phyloP scores from a whole-genome alignment of 2,329 filamentous ascomycete genomes.

The Pseudocercospora musae region DNA sequence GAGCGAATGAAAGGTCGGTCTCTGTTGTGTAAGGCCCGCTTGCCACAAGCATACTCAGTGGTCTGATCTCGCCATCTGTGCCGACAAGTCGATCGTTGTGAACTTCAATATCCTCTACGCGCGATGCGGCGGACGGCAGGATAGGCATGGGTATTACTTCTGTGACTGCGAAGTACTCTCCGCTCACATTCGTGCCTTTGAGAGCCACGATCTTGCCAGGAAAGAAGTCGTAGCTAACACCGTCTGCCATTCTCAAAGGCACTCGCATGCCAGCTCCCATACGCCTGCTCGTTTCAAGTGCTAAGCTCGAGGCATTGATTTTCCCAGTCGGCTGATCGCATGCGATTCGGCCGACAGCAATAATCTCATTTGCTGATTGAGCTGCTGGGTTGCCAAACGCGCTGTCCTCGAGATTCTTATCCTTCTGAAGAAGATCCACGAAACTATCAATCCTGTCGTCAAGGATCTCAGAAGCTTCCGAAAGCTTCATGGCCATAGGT shows the following conservation, averaged over 20 bases:
- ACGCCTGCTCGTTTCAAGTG: slow-evolving; percentile 82
- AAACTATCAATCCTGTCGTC: slow-evolving; percentile 96
- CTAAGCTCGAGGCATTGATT: slow-evolving; percentile 77
- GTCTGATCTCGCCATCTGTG: slow-evolving; percentile 59
- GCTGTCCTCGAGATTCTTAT: slow-evolving; percentile 72
- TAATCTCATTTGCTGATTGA: slow-evolving; percentile 79
- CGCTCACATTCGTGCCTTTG: slow-evolving; percentile 80
- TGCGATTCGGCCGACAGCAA: slow-evolving; percentile 87
- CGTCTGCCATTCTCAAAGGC: slow-evolving; percentile 67
- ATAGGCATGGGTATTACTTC: slow-evolving; percentile 74
- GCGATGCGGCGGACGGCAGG: slow-evolving; percentile 70
- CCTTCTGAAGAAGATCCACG: slow-evolving; percentile 65
- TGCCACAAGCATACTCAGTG: slow-evolving; percentile 73
- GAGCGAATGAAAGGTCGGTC: slow-evolving; percentile 86
- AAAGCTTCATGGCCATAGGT: slow-evolving; percentile 90
- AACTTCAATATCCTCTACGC: slow-evolving; percentile 60
- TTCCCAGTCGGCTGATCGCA: slow-evolving; percentile 84
- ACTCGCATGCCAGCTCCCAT: slow-evolving; percentile 80
- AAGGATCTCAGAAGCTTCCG: slow-evolving; percentile 85
- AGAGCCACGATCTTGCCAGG: slow-evolving; percentile 91
- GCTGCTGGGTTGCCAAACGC: slow-evolving; percentile 83
- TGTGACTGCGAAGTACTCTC: slow-evolving; percentile 74
- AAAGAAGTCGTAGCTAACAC: slow-evolving; percentile 77
- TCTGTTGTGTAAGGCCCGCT: slow-evolving; percentile 90
- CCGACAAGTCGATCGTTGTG: slow-evolving; percentile 67